Conservation (phyloP, 148 eudicot genomes). For the Linanthus parryae region DNA sequence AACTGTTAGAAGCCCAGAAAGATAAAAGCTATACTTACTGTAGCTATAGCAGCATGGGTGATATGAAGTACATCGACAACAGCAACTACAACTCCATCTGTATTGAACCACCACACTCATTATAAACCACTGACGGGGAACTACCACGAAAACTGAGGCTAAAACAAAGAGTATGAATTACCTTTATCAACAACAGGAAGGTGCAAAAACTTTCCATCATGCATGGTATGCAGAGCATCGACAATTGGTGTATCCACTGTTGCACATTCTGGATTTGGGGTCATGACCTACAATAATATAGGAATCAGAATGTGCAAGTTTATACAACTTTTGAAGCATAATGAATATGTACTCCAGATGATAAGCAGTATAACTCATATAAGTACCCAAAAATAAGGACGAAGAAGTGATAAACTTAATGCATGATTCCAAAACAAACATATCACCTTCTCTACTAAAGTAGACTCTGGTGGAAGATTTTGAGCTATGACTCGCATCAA, state of each 20-base stretch:
- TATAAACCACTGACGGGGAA: conserved; percentile 15
- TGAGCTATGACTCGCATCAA: conserved; percentile 85
- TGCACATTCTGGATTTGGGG: conserved; percentile 97
- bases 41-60: conserved; percentile 90
- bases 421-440: background rate
- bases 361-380: background rate
- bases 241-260: conserved; percentile 89
- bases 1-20: conserved; percentile 1
- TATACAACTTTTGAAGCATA: background rate
- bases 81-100: conserved; percentile 85
- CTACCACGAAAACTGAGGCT: background rate
- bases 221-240: conserved; percentile 98
- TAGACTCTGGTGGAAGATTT: conserved; percentile 76
- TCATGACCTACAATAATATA: conserved; percentile 68
- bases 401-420: conserved; percentile 1
- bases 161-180: no score
- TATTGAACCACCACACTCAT: conserved; percentile 13
- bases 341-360: background rate
- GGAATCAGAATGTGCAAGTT: background rate
- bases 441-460: conserved; percentile 78
- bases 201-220: conserved; percentile 92
- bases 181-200: conserved; percentile 95
- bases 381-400: background rate
- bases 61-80: conserved; percentile 93
- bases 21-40: conserved; percentile 48